Percentiles rank a stretch among this genome's conserved stretches.
Conservation (phyloP, 1,284 basidiomycete genomes). For the Trichosporon ovoides region DNA sequence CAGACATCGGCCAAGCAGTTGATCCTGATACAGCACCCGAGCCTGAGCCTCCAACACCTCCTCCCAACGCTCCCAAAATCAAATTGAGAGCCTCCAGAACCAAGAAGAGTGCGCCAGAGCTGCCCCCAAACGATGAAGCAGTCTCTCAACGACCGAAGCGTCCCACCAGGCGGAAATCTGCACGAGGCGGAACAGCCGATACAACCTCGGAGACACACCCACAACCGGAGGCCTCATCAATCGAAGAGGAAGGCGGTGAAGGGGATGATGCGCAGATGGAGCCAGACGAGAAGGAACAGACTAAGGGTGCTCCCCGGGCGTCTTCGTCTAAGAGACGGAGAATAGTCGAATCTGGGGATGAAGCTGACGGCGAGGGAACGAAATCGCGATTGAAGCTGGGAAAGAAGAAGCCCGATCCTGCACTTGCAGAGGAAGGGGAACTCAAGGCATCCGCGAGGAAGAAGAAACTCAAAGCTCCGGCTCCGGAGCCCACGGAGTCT, state of each 20-base stretch:
- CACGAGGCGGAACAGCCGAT: neutral
- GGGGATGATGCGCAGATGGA: neutral
- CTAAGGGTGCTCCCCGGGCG: neutral
- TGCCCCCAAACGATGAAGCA: neutral
- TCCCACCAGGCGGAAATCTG: no score
- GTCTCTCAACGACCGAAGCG: neutral
- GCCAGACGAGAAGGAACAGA: neutral
- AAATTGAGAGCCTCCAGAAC: neutral
- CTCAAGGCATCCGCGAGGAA: neutral
- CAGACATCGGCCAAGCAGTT: neutral
- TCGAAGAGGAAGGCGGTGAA: neutral
- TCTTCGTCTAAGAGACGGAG: constrained; percentile 1
- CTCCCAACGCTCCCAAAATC: neutral
- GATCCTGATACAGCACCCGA: neutral
- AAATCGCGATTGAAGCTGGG: neutral
- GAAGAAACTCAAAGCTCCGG: neutral
- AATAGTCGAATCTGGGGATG: neutral
- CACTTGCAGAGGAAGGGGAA: neutral
- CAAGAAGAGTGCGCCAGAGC: neutral
- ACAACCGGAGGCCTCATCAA: neutral
- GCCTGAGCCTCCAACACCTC: neutral
- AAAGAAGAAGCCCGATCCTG: neutral
- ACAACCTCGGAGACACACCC: neutral
- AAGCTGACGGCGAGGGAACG: neutral
- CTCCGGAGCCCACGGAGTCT: neutral